Evolutionary conservation across 176 grass and related monocot species (phyloP), one percentile per base, ranked within the genome.

Genomic region (Oropetium thomaeum): DNA sequence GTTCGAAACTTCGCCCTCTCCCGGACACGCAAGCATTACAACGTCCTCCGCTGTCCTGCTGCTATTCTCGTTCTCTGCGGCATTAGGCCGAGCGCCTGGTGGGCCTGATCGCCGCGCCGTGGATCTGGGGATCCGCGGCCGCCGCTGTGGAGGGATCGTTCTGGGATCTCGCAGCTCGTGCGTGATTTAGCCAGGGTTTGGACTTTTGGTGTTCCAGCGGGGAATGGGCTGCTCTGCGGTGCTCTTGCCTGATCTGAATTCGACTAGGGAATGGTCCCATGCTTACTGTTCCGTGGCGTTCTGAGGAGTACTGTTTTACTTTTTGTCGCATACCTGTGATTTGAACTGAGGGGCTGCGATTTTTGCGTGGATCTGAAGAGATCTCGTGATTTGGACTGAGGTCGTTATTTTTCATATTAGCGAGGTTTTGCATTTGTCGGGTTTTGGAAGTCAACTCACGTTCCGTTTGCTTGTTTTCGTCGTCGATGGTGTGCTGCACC

Each of bases 341-440:
- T 79, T 54, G 55, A 22, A 33, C 74, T 74, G 11, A 32, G 34
- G 15, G 35, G 55, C 52, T 42, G 29, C 34, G 55, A n/a, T 10
- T 76, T 81, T 58, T 76, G 41, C 44, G 42, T 44, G 74, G 85
- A 83, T 87, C 80, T 88, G 70, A 29, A 28, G 43, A 52, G 81
- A 84, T 79, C 75, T 65, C 34, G 54, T 52, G 34, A 45, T 44
- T 52, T 69, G 66, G 15, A 19, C 4, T 80, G 12, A n/a, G n/a
- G n/a, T n/a, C n/a, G n/a, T n/a, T n/a, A n/a, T n/a, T n/a, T n/a
- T n/a, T n/a, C 15, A 44, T 79, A 30, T 62, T 51, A 64, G 61
- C 20, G 27, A 73, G 39, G 49, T 51, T 60, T 75, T 60, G 65
- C 51, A 40, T 28, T 73, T 67, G n/a, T 52, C 48, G 5, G 15